Evolutionary conservation across 495 filamentous ascomycete genomes (phyloP), one percentile per base, ranked within the genome.

Genomic region (Neurospora sp.): DNA sequence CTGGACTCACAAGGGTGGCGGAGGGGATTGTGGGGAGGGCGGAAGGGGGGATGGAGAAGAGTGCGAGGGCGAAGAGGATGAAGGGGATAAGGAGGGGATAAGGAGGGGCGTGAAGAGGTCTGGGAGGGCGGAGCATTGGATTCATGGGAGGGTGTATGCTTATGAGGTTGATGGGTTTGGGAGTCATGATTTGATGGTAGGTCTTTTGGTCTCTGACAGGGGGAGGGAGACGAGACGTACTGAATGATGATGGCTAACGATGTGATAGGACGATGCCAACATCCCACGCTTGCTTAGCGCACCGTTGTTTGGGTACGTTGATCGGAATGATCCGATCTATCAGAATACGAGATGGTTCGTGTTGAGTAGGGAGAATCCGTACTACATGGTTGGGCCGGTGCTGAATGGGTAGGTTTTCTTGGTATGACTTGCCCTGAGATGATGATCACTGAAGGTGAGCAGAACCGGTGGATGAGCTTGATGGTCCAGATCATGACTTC

Each of bases 381-480:
- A 90, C 77, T 90, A 83, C 78, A 87, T 88, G 82, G 83, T 83
- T 39, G 88, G 88, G 0, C 84, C 87, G 8, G 85, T 85, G 16
- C 82, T 89, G 72, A 88, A 82, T 73, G 85, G 84, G 75, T 85
- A 86, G 70, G 88, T 78, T 41, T 70, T 35, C 22, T n/a, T 31
- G 2, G n/a, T n/a, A 40, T 16, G 16, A 31, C 22, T 16, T 59
- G 48, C 0, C 20, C 20, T 14, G 48, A 59, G 20, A 31, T 6
- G 22, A 48, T 61, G 5, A 12, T n/a, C 46, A 69, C 71, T 71
- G 38, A 85, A 81, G 38, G 91, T 89, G 3, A 77, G 81, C 86
- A 73, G 93, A 88, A 69, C 93, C 89, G 79, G 94, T 27, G 87
- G 87, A 87, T 89, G 85, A 86, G 87, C 38, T 76, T 81, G 61